Conservation (phyloP, 352 stramenopile genomes). For the Phytopythium delawarense region DNA sequence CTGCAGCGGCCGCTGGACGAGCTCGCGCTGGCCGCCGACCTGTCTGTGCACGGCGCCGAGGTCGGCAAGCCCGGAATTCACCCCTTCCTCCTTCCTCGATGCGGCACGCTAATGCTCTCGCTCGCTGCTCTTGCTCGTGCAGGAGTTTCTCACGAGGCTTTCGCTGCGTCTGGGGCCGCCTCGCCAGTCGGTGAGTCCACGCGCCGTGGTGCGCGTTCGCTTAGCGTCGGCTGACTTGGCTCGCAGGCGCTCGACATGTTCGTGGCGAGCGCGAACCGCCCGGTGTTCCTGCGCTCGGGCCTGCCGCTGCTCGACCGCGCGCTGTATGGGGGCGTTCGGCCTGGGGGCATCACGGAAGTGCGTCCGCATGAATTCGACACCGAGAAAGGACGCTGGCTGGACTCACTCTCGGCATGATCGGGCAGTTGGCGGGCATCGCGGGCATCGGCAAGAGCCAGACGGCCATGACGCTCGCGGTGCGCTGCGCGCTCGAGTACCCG, state of each 20-base stretch:
- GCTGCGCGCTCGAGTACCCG: conserved; percentile 62
- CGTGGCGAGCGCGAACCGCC: conserved; percentile 61
- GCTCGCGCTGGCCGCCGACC: conserved; percentile 52
- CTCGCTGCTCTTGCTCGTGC: background rate
- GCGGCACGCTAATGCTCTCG: background rate
- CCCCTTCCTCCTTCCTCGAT: background rate
- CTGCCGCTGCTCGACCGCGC: conserved; percentile 56
- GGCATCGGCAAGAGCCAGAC: conserved; percentile 76
- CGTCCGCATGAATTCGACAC: background rate
- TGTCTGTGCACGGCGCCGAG: conserved; percentile 56
- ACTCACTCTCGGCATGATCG: background rate
- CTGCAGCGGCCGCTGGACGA: conserved; percentile 54
- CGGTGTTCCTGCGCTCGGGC: conserved; percentile 57
- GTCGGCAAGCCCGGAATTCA: conserved; percentile 13
- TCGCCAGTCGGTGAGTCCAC: conserved; percentile 26
- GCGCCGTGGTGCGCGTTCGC: background rate
- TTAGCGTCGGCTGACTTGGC: background rate
- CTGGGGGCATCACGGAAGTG: conserved; percentile 52
- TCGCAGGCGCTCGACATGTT: conserved; percentile 76
- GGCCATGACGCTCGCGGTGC: conserved; percentile 69
- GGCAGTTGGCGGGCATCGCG: conserved; percentile 60
- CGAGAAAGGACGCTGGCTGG: no score
- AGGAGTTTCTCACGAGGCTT: conserved; percentile 55
- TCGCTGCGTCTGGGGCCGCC: conserved; percentile 48
- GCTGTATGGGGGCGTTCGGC: conserved; percentile 57